Evolutionary conservation across 768 basidiomycete genomes (phyloP), one percentile per base, ranked within the genome.

Genomic region (Austroboletus eburneus): DNA sequence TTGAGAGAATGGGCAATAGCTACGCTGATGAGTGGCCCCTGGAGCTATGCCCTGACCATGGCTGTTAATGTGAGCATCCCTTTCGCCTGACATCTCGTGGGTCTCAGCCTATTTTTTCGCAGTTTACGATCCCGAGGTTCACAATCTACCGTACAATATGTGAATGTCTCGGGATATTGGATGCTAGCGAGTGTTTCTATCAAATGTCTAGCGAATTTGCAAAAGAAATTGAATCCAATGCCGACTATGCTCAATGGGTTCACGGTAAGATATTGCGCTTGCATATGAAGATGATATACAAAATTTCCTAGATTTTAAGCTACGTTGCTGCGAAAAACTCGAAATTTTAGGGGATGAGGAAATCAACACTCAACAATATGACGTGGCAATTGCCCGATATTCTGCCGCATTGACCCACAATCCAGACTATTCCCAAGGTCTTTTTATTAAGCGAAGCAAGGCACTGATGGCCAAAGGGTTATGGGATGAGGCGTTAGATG

Each of bases 101-200:
- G 34, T 18, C 34, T 35, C 6, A 35, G 7, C n/a, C 34, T 27
- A 27, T 27, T 5, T 27, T 35, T 35, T 35, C 18, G 12, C n/a
- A 35, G 34, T 35, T 35, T 17, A 12, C 13, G n/a, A 2, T 30
- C 3, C 34, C 51, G 8, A 36, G 36, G 12, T 40, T 44, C 9
- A 1, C 5, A 3, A n/a, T 52, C 3, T 52, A 45, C n/a, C 39
- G 14, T 3, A 43, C 9, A 1, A 4, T 52, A 4, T 52, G 43
- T 22, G 48, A 45, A 14, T 13, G 9, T 4, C 39, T 52, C 2
- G 44, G 37, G n/a, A 18, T 45, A 23, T 14, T 2, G 3, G 41
- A 53, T 0, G 49, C 38, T 1, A 12, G 22, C 10, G 29, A 46
- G 9, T 53, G 52, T 39, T 35, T 46, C 38, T 33, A 25, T 4